phyloP scores from a whole-genome alignment of 768 basidiomycete species.

The Mrakia hoshinonis region DNA sequence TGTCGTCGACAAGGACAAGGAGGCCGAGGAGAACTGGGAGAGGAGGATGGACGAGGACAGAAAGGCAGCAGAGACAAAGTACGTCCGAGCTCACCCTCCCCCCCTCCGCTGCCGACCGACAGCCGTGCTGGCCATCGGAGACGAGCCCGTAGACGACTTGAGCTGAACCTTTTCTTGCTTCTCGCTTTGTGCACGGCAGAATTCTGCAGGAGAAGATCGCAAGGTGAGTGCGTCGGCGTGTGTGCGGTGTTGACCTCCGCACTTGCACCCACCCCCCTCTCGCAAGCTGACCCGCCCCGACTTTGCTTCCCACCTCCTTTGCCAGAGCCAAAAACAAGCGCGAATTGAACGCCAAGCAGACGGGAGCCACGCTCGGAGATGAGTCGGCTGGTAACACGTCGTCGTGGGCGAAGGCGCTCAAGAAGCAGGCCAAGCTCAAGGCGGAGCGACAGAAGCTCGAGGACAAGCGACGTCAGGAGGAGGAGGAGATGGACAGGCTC shows the following conservation, averaged over 20 bases:
- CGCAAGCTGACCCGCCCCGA: neutral
- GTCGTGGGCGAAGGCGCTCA: constrained; percentile 83
- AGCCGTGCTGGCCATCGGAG: no score
- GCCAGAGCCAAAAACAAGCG: constrained; percentile 76
- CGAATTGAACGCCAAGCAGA: constrained; percentile 84
- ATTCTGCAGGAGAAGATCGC: constrained; percentile 63
- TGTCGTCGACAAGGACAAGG: constrained; percentile 50
- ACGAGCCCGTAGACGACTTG: neutral
- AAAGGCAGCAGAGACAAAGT: constrained; percentile 54
- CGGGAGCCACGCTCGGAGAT: constrained; percentile 81
- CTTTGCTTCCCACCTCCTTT: constrained; percentile 43
- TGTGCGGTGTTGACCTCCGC: constrained; percentile 17
- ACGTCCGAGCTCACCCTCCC: neutral
- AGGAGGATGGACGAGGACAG: constrained; percentile 59
- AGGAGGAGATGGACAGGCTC: constrained; percentile 73
- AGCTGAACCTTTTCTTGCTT: constrained; percentile 28
- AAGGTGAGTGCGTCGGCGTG: constrained; percentile 61
- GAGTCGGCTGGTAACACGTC: constrained; percentile 53
- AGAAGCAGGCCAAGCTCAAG: constrained; percentile 53
- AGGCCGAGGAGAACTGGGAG: constrained; percentile 80
- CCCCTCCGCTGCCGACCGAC: no score
- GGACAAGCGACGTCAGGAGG: constrained; percentile 67
- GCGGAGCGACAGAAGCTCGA: constrained; percentile 69
- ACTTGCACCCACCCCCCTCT: constrained; percentile 4
- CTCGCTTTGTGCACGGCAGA: constrained; percentile 45